Base-by-base conservation (phyloP, 129 eudicot genomes). In the Smallanthus sonchifolius region DNA sequence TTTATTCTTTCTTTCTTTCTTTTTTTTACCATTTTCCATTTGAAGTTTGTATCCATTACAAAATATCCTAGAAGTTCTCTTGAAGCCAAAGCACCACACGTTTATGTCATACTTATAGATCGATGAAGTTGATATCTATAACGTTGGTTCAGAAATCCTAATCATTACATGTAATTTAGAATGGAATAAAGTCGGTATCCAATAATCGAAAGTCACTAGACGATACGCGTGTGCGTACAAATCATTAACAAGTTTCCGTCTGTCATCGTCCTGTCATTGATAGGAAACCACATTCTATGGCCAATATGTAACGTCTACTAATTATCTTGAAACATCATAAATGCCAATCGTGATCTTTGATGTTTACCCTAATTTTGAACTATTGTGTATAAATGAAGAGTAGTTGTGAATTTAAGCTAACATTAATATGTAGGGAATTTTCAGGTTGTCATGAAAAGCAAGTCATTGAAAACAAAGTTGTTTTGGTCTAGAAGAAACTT, bases 351-450 rank as follows among this genome's bases (percentile, higher is more conserved):
- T 28, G 74, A 39, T 39, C 45, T n/a, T 15, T 76, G 80, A 76
- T 66, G 80, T 39, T 51, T 76, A 66, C 74, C 66, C 67, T 76
- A 76, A 54, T 66, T 57, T 66, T 76, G 66, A 65, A 75, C 32
- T 28, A 19, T 49, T 36, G 67, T 55, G 56, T 66, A 76, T 16
- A 14, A 76, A 65, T 52, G 19, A 7, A 47, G 43, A 76, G 80
- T 76, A 66, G 74, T 54, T 76, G 80, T 67, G 80, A 49, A 75
- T 65, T 75, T 75, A 75, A 65, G 67, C 20, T 52, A 16, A n/a
- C 80, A 75, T 75, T 65, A 76, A 13, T 54, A 66, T 61, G 80
- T 52, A 52, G 80, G 74, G 81, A 57, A 68, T 68, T 77, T 56
- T 68, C 28, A 32, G 49, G 75, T 45, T 77, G 75, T 77, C 69